phyloP scores from a whole-genome alignment of 2,329 filamentous ascomycete genomes.

The Aspergillus piperis region DNA sequence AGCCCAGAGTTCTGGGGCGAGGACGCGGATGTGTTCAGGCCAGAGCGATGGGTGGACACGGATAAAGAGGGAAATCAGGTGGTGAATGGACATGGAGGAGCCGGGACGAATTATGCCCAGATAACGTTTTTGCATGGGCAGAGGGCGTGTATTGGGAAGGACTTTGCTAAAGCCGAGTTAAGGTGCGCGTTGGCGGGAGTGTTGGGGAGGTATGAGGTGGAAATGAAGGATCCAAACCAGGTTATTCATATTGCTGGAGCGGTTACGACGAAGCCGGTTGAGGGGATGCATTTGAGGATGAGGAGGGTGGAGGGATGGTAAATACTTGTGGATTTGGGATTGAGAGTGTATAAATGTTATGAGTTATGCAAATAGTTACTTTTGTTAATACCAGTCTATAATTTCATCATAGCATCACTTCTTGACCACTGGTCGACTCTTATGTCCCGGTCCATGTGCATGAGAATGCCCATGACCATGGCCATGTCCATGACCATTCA shows the following conservation, averaged over 20 bases:
- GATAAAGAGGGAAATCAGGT: conserved; percentile 53
- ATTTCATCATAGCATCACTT: neutral
- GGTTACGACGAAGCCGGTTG: conserved; percentile 42
- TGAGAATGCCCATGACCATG: conserved; percentile 11
- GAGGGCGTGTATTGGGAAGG: conserved; percentile 43
- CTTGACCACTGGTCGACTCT: too few species aligned
- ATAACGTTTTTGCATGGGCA: conserved; percentile 45
- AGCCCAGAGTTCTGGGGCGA: conserved; percentile 70
- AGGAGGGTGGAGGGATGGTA: conserved; percentile 36
- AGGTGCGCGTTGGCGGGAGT: conserved; percentile 42
- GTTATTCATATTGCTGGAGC: conserved; percentile 39
- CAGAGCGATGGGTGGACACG: conserved; percentile 70
- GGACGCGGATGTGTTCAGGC: conserved; percentile 71
- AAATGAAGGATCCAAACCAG: conserved; percentile 41
- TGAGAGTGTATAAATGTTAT: conserved; percentile 5
- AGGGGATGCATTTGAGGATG: conserved; percentile 42
- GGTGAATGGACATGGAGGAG: conserved; percentile 56
- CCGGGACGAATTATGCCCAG: conserved; percentile 40
- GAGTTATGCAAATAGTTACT: neutral
- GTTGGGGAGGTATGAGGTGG: conserved; percentile 37
- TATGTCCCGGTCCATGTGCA: neutral
- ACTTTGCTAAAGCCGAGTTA: conserved; percentile 46
- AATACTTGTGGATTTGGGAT: neutral
- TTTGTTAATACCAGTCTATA: neutral
- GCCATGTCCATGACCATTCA: conserved; percentile 23